These are phyloP conservation scores for Mesembryanthemum crystallinum DNA, from an alignment of 148 eudicot genomes.

Conservation along the genomic window DNA sequence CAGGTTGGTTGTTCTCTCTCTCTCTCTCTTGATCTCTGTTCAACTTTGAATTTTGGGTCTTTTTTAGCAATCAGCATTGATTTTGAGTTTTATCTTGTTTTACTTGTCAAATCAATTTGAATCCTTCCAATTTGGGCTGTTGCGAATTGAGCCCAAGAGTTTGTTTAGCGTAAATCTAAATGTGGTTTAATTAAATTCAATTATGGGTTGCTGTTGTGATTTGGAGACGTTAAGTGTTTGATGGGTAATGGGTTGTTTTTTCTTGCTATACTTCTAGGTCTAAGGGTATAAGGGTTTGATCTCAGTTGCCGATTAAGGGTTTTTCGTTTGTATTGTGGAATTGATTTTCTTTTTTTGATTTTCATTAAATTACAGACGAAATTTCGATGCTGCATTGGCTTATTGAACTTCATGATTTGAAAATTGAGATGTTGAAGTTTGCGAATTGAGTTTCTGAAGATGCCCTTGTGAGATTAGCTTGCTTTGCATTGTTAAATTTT, in stretches of 20 bases:
- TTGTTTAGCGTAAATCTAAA: not conserved
- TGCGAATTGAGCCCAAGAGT: not conserved
- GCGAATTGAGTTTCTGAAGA: not conserved
- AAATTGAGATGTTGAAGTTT: not conserved
- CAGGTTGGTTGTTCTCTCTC: constrained; percentile 50
- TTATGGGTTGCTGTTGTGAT: constrained; percentile 6
- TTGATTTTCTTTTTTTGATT: not conserved
- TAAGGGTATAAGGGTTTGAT: not conserved
- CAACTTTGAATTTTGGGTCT: not conserved
- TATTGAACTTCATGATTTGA: not conserved
- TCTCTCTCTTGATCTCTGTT: not conserved
- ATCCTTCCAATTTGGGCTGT: not conserved
- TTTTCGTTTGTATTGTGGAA: not conserved
- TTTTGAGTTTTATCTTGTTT: not conserved
- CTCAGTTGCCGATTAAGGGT: not conserved
- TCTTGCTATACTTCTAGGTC: not conserved
- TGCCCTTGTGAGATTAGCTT: not conserved
- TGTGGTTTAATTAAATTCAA: not conserved
- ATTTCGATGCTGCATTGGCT: not conserved
- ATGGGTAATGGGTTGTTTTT: not conserved
- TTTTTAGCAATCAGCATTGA: not conserved
- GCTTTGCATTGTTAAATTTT: not conserved
- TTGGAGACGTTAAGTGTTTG: not conserved
- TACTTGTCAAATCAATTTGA: not conserved
- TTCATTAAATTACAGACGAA: not conserved